phyloP scores from a whole-genome alignment of 257 asterid genomes.

The Solanum piurae region DNA sequence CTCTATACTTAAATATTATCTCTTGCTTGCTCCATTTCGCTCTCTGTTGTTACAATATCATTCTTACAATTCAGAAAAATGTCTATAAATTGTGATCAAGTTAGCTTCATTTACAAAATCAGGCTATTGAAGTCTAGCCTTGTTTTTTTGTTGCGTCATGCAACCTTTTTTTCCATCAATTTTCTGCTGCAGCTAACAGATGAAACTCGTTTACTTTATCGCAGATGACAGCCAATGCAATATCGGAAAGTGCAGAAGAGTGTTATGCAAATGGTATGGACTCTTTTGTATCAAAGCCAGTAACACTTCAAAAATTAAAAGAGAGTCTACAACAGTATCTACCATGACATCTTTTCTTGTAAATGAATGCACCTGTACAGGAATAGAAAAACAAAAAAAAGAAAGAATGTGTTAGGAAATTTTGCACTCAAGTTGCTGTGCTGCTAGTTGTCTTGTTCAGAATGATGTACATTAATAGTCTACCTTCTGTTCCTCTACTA shows the following conservation, averaged over 20 bases:
- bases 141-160: not conserved
- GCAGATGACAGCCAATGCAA: conserved; percentile 94
- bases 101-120: not conserved
- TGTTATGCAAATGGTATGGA: conserved; percentile 92
- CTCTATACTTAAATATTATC: not conserved
- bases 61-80: not conserved
- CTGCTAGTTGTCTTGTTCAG: not conserved
- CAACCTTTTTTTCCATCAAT: not conserved
- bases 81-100: not conserved
- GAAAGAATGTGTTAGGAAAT: conserved; percentile 46
- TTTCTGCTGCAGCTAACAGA: not conserved
- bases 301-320: conserved; percentile 59
- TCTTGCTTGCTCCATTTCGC: not conserved
- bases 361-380: conserved; percentile 44
- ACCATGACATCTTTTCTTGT: conserved; percentile 19
- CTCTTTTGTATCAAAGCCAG: conserved; percentile 82
- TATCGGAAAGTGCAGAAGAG: conserved; percentile 83
- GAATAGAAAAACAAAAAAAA: not conserved
- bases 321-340: conserved; percentile 58
- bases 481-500: not conserved
- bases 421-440: conserved; percentile 24
- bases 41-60: not conserved
- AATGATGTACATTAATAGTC: not conserved
- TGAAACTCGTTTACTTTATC: not conserved
- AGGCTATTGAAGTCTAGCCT: not conserved